Base-by-base conservation (phyloP, 805 yeast genomes). In the Saturnispora dispora region DNA sequence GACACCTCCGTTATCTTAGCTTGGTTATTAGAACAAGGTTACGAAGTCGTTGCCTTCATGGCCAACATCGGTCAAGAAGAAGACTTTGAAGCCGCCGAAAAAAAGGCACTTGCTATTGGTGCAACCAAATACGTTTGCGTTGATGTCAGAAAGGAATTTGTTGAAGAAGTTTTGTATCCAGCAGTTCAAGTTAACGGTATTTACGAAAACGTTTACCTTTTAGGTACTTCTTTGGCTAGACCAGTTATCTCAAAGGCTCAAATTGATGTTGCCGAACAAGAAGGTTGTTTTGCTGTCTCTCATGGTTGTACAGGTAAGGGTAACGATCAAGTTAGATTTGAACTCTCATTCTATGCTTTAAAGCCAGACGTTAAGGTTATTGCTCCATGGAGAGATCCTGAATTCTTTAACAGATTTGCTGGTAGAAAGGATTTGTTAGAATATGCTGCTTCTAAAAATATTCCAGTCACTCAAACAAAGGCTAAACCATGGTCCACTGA, bases 261-360 rank as follows among this genome's bases (percentile, higher is more conserved):
- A 75, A 93, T 93, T 69, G 79, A 85, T 64, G 97, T 88, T 58
- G 99, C 99, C 56, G 95, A 89, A 74, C 79, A 86, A 64, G 95
- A 93, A 71, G 97, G 97, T 58, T 93, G 99, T 78, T 89, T 91
- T 63, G 98, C 98, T 50, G 99, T 93, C 47, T 82, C 96, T 46
- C 99, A 93, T 71, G 99, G 99, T 58, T 93, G 99, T 76, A 93
- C 99, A 60, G 99, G 99, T 75, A 93, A 93, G 77, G 99, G 99
- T 75, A 93, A 93, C 70, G 99, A 93, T 72, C 99, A 93, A 76
- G 97, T 93, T 59, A 85, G 99, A 74, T 93, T 93, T 69, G 99
- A 93, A 75, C 77, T 93, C 55, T 84, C 95, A 8, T 93, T 93
- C 79, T 93, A 93, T 71, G 99, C 98, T 36, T 81, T 93, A 71